phyloP scores from a whole-genome alignment of 805 yeast genomes.

The Metschnikowia lachancei region DNA sequence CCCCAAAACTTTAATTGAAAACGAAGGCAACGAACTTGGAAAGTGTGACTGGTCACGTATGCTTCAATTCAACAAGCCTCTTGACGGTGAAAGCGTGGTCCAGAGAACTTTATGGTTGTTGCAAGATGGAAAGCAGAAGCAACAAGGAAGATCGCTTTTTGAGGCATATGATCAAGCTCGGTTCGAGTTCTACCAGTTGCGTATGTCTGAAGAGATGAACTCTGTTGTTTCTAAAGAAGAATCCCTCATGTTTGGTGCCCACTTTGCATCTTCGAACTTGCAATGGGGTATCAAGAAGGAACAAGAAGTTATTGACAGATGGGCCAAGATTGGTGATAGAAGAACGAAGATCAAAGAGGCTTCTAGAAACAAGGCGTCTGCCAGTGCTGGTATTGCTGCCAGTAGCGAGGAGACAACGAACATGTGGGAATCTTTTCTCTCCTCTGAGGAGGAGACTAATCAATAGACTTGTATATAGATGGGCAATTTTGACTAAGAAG shows the following conservation, averaged over 20 bases:
- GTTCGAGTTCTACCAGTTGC: constrained; percentile 79
- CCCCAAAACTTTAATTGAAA: constrained; percentile 81
- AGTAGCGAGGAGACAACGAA: constrained; percentile 21
- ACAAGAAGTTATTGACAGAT: constrained; percentile 63
- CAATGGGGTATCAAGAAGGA: constrained; percentile 71
- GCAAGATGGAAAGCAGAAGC: constrained; percentile 20
- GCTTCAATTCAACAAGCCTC: constrained; percentile 65
- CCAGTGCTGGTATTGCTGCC: constrained; percentile 20
- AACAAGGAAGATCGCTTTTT: constrained; percentile 32
- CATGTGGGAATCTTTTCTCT: constrained; percentile 24
- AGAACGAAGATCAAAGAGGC: constrained; percentile 58
- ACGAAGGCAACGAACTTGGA: constrained; percentile 54
- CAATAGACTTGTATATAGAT: constrained; percentile 13
- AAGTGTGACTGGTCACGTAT: constrained; percentile 76
- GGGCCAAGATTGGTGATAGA: constrained; percentile 70
- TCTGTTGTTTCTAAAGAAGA: constrained; percentile 75
- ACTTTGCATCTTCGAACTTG: constrained; percentile 58
- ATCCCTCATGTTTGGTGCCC: constrained; percentile 79
- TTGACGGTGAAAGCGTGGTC: constrained; percentile 76
- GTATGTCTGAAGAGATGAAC: constrained; percentile 82
- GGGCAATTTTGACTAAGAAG: constrained; percentile 2
- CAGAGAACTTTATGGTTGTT: constrained; percentile 44
- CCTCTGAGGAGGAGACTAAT: constrained; percentile 18
- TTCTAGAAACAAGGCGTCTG: constrained; percentile 24
- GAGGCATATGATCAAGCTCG: constrained; percentile 85